Evolutionary conservation across 306 rosid genomes (phyloP).

Genomic region (Sicyos baderoa): DNA sequence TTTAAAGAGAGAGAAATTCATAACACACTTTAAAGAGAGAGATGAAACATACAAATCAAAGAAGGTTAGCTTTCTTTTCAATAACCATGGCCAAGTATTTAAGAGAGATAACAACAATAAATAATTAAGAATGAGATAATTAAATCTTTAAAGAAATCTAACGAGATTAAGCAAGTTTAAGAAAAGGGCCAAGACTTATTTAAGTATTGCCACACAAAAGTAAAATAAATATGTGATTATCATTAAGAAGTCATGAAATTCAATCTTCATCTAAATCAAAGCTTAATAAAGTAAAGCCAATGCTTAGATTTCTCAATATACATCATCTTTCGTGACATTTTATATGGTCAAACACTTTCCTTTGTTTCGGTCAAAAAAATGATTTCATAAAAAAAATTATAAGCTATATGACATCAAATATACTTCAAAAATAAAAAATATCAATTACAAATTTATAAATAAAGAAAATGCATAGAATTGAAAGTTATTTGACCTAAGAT

Average conservation of each 20-base stretch:
- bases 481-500: too few relatives aligned
- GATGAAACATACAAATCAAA: slow-evolving; percentile 10
- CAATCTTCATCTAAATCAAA: slow-evolving; percentile 9
- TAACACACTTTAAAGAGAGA: not conserved
- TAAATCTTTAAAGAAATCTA: not conserved
- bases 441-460: too few relatives aligned
- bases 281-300: slow-evolving; percentile 32
- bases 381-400: too few relatives aligned
- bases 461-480: too few relatives aligned
- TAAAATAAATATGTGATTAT: not conserved
- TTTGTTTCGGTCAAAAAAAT: not conserved
- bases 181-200: not conserved
- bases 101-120: not conserved
- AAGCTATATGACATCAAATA: not conserved
- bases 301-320: slow-evolving; percentile 14
- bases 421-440: too few relatives aligned
- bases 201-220: not conserved
- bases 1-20: not conserved
- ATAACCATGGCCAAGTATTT: not conserved
- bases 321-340: slow-evolving; percentile 30
- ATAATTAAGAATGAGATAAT: not conserved
- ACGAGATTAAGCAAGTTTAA: not conserved
- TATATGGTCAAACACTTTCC: not conserved
- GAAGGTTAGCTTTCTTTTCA: slow-evolving; percentile 8
- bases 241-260: too few relatives aligned